A percentile compares a stretch with the other conserved stretches of the same genome.
Conservation (phyloP, 306 rosid species). For the Prunus davidiana region DNA sequence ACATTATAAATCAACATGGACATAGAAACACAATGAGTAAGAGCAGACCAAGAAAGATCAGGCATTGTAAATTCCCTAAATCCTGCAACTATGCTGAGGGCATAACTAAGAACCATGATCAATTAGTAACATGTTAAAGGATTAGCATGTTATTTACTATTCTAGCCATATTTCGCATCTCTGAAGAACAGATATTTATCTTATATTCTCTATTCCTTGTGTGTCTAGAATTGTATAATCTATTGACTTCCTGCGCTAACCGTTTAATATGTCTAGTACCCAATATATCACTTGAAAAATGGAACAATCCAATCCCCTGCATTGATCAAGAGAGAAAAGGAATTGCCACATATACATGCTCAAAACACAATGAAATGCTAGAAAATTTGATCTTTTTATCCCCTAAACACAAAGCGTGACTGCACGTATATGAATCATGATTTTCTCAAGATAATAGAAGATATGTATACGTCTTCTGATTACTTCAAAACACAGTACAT, state of each 20-base stretch:
- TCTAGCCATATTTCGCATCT: not conserved
- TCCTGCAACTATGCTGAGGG: not conserved
- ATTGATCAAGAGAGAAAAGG: not conserved
- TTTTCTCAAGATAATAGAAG: not conserved
- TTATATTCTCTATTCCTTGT: not conserved
- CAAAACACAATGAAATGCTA: not conserved
- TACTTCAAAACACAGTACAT: constrained; percentile 1
- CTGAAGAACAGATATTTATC: not conserved
- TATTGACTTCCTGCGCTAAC: not conserved
- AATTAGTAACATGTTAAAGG: not conserved
- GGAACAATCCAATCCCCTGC: not conserved
- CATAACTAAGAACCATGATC: not conserved
- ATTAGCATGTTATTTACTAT: not conserved
- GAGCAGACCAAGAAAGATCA: not conserved
- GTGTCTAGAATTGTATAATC: not conserved
- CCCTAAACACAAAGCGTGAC: not conserved
- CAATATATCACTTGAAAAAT: not conserved
- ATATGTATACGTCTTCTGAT: not conserved
- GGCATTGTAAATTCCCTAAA: not conserved
- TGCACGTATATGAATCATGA: too few species aligned
- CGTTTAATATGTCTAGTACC: not conserved
- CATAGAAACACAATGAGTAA: not conserved
- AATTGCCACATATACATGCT: not conserved
- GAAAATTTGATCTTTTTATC: not conserved
- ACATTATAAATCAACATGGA: not conserved